phyloP scores from a whole-genome alignment of 768 basidiomycete genomes.

The Paxillus rubicundulus region DNA sequence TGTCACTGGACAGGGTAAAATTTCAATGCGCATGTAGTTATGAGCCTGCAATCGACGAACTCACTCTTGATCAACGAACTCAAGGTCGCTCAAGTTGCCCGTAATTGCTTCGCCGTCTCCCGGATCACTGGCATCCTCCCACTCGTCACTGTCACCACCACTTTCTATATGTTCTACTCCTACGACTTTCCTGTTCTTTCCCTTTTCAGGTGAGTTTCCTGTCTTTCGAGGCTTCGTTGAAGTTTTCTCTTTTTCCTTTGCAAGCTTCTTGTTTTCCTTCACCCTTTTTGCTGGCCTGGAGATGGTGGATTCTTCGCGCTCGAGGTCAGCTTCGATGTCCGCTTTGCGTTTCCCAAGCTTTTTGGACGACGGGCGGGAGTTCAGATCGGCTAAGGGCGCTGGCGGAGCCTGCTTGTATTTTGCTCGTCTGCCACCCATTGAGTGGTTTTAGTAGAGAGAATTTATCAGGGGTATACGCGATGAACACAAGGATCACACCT shows the following conservation, averaged over 20 bases:
- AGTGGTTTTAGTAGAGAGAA: constrained; percentile 19
- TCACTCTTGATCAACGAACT: constrained; percentile 47
- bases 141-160: constrained; percentile 13
- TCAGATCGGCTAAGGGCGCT: constrained; percentile 45
- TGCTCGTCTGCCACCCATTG: constrained; percentile 83
- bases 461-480: background rate
- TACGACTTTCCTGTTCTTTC: constrained; percentile 34
- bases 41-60: constrained; percentile 22
- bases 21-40: background rate
- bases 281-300: constrained; percentile 36
- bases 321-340: constrained; percentile 34
- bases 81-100: constrained; percentile 50
- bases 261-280: constrained; percentile 28
- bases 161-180: constrained; percentile 39
- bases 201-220: constrained; percentile 49
- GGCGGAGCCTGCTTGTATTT: constrained; percentile 83
- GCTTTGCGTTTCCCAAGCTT: constrained; percentile 77
- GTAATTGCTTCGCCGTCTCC: constrained; percentile 34
- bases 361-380: constrained; percentile 43
- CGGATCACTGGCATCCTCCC: constrained; percentile 42
- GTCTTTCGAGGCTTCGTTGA: constrained; percentile 39
- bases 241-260: constrained; percentile 15
- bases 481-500: background rate
- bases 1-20: constrained; percentile 40
- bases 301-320: constrained; percentile 24